A percentile compares a stretch with the other conserved stretches of the same genome.
These are phyloP conservation scores for Leccinum disarticulatum DNA, from an alignment of 768 basidiomycete genomes.

Conservation along the genomic window DNA sequence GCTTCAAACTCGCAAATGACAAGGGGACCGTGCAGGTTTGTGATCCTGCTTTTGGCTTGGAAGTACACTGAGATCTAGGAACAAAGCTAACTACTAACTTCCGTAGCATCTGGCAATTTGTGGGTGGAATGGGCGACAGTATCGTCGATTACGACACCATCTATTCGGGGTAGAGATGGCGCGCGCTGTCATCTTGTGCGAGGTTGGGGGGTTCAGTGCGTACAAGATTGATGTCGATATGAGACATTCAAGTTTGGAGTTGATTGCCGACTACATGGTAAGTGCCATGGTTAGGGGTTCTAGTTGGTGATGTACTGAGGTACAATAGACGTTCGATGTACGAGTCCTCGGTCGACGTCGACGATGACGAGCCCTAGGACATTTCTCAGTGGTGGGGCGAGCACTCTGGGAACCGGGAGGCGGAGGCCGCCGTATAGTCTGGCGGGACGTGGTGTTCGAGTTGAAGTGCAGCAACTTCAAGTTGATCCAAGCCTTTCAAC, in stretches of 20 bases:
- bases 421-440: no score
- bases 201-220: conserved; percentile 87
- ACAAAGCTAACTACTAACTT: conserved; percentile 80
- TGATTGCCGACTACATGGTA: conserved; percentile 99
- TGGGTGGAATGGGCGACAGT: conserved; percentile 48
- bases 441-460: no score
- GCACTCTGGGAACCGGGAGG: no score
- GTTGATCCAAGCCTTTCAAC: conserved; percentile 98
- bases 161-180: conserved; percentile 96
- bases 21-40: conserved; percentile 51
- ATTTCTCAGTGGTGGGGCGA: no score
- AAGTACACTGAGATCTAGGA: background rate
- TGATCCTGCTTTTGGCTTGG: background rate
- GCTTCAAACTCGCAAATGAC: conserved; percentile 62
- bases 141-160: conserved; percentile 78
- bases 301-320: background rate
- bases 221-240: conserved; percentile 96
- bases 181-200: conserved; percentile 83
- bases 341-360: no score
- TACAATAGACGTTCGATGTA: conserved; percentile 91
- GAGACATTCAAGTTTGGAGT: conserved; percentile 92
- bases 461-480: no score
- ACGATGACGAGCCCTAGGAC: no score
- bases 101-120: conserved; percentile 81
- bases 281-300: conserved; percentile 24